A percentile compares a stretch with the other conserved stretches of the same genome.
phyloP scores from a whole-genome alignment of 495 filamentous ascomycete genomes.

The Evernia prunastri region DNA sequence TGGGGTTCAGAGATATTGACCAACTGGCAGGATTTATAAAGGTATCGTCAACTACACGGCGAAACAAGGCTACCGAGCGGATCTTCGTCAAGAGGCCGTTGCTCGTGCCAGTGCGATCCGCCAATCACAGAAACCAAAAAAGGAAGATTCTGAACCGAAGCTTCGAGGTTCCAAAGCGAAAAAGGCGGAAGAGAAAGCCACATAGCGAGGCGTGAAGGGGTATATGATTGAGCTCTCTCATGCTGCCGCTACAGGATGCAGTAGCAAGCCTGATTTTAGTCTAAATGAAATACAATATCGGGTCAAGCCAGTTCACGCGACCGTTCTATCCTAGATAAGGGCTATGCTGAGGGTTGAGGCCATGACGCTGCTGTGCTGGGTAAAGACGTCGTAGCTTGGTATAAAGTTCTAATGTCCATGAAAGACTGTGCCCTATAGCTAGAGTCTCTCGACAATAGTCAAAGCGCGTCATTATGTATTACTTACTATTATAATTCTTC shows the following conservation, averaged over 20 bases:
- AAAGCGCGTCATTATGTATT: no score
- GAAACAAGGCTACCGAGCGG: conserved; percentile 76
- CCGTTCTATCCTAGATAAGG: background rate
- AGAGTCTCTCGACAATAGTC: no score
- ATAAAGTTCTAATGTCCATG: background rate
- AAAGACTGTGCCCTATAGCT: background rate
- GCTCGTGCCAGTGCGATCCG: conserved; percentile 84
- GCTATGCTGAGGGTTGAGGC: background rate
- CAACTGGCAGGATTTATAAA: conserved; percentile 69
- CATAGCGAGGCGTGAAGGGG: conserved; percentile 16
- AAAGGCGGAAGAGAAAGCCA: conserved; percentile 57
- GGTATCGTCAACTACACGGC: conserved; percentile 70
- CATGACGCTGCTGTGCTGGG: background rate
- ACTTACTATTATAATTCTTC: no score
- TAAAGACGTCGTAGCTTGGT: background rate
- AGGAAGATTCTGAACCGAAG: conserved; percentile 67
- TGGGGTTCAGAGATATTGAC: conserved; percentile 11
- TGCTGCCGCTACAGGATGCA: background rate
- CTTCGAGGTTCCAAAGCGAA: conserved; percentile 73
- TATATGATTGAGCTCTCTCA: background rate
- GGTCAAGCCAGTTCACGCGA: background rate
- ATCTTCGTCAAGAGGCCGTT: conserved; percentile 81
- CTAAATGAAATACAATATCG: background rate
- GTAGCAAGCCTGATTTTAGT: background rate
- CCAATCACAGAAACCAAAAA: conserved; percentile 67